Percentiles rank a stretch among this genome's conserved stretches.
phyloP scores from a whole-genome alignment of 345 rosid genomes.

The Eucalyptus cloeziana region DNA sequence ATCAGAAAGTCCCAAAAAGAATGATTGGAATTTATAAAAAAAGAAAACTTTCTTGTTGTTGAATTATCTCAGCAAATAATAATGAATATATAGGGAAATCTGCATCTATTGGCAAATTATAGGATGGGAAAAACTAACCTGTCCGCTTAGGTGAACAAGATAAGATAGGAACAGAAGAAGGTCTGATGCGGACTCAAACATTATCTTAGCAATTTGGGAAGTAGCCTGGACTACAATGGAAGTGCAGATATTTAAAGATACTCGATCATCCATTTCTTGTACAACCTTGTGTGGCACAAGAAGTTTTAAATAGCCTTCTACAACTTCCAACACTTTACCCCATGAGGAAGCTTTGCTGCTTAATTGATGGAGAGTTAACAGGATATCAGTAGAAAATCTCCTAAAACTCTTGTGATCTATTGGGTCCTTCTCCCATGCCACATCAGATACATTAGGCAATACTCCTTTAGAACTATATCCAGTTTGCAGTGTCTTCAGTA shows the following conservation, averaged over 20 bases:
- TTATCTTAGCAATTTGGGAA: slow-evolving; percentile 68
- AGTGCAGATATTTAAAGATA: slow-evolving; percentile 25
- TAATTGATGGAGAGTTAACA: slow-evolving; percentile 53
- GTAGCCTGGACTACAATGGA: slow-evolving; percentile 63
- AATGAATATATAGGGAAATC: neutral
- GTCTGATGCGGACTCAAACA: slow-evolving; percentile 83
- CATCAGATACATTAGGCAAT: slow-evolving; percentile 6
- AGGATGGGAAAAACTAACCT: slow-evolving; percentile 37
- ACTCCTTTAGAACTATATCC: slow-evolving; percentile 50
- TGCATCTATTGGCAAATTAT: neutral
- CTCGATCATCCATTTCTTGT: slow-evolving; percentile 29
- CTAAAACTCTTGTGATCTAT: slow-evolving; percentile 61
- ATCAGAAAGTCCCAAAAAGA: neutral
- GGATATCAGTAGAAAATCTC: slow-evolving; percentile 68
- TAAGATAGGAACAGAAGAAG: slow-evolving; percentile 67
- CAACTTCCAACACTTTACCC: slow-evolving; percentile 52
- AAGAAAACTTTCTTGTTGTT: neutral
- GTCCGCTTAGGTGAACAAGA: slow-evolving; percentile 60
- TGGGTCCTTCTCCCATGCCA: slow-evolving; percentile 51
- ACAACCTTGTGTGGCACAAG: slow-evolving; percentile 61
- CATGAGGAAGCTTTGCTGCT: slow-evolving; percentile 61
- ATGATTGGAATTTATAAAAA: neutral
- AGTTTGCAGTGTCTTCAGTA: slow-evolving; percentile 68
- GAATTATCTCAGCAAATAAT: neutral
- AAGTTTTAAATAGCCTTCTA: slow-evolving; percentile 54